phyloP scores from a whole-genome alignment of 169 alveolate species.

The Neospora caninum region DNA sequence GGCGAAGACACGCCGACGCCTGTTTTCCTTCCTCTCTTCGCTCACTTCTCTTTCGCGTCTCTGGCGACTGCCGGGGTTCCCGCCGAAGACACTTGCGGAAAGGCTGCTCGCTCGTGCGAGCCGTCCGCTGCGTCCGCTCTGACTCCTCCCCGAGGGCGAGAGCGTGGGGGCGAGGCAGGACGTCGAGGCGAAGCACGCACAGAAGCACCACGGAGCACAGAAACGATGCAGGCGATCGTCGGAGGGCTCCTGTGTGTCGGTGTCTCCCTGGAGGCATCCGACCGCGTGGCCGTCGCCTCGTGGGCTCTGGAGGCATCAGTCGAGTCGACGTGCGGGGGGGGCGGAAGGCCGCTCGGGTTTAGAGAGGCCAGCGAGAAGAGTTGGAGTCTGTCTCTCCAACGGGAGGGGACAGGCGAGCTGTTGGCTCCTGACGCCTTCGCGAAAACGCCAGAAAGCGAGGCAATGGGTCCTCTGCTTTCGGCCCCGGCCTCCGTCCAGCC shows the following conservation, averaged over 20 bases:
- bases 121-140: too few species aligned
- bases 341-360: too few species aligned
- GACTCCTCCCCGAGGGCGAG: too few species aligned
- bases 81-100: too few species aligned
- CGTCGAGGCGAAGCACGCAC: not conserved
- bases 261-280: not conserved
- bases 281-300: not conserved
- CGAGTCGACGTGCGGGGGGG: too few species aligned
- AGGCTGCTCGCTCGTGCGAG: too few species aligned
- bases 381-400: too few species aligned
- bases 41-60: not conserved
- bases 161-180: not conserved
- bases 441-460: too few species aligned
- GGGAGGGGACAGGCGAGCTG: too few species aligned
- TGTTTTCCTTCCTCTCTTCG: not conserved
- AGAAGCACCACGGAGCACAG: not conserved
- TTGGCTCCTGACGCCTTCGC: too few species aligned
- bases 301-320: not conserved
- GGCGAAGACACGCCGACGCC: slow-evolving; percentile 42
- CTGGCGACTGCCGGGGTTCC: not conserved
- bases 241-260: slow-evolving; percentile 1
- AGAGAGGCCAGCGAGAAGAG: too few species aligned
- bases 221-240: not conserved
- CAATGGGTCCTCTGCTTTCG: not conserved
- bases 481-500: not conserved